Evolutionary conservation across 2,329 filamentous ascomycete genomes (phyloP).

Genomic region (Talaromyces sp.): DNA sequence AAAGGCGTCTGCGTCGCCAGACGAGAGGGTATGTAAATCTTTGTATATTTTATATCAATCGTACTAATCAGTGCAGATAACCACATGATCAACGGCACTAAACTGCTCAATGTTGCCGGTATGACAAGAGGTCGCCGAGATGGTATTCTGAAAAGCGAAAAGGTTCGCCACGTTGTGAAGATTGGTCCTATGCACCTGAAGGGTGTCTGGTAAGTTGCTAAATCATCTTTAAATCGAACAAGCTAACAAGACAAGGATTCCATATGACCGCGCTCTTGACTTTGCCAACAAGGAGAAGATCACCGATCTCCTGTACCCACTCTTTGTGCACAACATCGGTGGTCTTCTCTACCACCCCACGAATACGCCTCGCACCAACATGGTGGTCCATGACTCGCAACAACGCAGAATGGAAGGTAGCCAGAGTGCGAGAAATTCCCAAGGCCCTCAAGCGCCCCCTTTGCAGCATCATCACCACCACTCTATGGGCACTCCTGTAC

Average conservation of each 20-base stretch:
- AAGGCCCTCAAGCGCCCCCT: slow-evolving; percentile 57
- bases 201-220: slow-evolving; percentile 74
- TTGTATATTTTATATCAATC: background rate
- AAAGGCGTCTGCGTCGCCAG: slow-evolving; percentile 92
- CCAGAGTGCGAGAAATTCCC: slow-evolving; percentile 53
- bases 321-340: slow-evolving; percentile 97
- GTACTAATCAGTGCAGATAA: slow-evolving; percentile 58
- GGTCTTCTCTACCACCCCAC: slow-evolving; percentile 82
- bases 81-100: slow-evolving; percentile 99
- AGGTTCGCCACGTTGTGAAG: slow-evolving; percentile 93
- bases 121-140: slow-evolving; percentile 96
- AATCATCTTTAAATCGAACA: background rate
- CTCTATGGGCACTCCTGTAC: slow-evolving; percentile 57
- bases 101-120: slow-evolving; percentile 90
- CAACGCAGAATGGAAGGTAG: slow-evolving; percentile 65
- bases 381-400: slow-evolving; percentile 79
- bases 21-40: slow-evolving; percentile 64
- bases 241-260: slow-evolving; percentile 62
- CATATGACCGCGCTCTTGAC: slow-evolving; percentile 92
- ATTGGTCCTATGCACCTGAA: slow-evolving; percentile 99
- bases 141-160: slow-evolving; percentile 96
- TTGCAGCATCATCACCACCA: slow-evolving; percentile 61
- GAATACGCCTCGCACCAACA: slow-evolving; percentile 74
- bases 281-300: slow-evolving; percentile 99
- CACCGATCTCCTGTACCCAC: slow-evolving; percentile 85